Conservation (phyloP, 2,329 filamentous ascomycete genomes). For the Xylaria sp. region DNA sequence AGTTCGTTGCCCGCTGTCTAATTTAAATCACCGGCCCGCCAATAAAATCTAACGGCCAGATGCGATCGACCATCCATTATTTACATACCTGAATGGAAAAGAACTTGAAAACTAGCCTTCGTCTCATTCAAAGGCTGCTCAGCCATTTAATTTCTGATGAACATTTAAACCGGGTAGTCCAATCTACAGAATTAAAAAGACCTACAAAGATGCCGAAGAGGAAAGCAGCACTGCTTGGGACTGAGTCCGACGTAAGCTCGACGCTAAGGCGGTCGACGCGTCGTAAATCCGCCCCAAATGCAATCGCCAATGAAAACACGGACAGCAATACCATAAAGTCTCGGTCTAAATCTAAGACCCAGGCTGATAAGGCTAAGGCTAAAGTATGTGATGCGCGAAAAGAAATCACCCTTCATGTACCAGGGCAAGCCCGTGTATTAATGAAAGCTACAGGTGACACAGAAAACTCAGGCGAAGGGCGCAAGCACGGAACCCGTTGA, state of each 20-base stretch:
- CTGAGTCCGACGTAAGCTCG: constrained; percentile 14
- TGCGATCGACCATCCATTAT: background rate
- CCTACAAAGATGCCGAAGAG: constrained; percentile 35
- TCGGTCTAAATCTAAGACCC: constrained; percentile 2
- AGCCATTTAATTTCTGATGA: constrained; percentile 4
- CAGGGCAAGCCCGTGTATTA: background rate
- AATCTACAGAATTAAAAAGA: background rate
- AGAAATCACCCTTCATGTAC: background rate
- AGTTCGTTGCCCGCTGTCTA: background rate
- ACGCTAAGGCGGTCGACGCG: constrained; percentile 37
- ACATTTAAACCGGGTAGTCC: background rate
- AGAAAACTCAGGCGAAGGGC: constrained; percentile 15
- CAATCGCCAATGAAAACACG: constrained; percentile 13
- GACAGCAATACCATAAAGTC: background rate
- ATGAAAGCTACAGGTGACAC: constrained; percentile 9
- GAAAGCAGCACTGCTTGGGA: constrained; percentile 29
- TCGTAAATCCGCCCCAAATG: constrained; percentile 25
- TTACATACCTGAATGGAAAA: background rate
- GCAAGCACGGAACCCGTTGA: constrained; percentile 25
- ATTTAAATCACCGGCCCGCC: constrained; percentile 25
- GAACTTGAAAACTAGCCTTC: background rate
- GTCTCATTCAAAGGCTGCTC: background rate
- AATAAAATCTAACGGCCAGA: constrained; percentile 16
- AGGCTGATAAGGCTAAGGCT: constrained; percentile 11
- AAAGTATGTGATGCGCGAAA: constrained; percentile 22